A percentile compares a stretch with the other conserved stretches of the same genome.
phyloP scores from a whole-genome alignment of 2,329 filamentous ascomycete species.

The Venturia asperata region DNA sequence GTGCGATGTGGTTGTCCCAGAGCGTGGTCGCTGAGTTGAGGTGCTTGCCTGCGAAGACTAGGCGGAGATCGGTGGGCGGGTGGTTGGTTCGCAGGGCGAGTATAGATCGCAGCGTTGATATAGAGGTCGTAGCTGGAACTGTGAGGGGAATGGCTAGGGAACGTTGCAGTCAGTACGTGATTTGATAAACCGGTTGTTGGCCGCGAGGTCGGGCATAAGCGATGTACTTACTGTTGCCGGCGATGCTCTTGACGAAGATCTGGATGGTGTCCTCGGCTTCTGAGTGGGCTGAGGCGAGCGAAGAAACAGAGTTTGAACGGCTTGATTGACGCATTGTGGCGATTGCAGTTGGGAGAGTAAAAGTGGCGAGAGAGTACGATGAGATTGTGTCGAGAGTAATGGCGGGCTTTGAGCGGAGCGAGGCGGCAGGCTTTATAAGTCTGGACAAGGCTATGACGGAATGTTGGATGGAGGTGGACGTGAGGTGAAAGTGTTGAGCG shows the following conservation, averaged over 20 bases:
- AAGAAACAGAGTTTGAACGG: constrained; percentile 38
- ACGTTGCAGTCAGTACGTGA: constrained; percentile 23
- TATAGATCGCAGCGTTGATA: constrained; percentile 50
- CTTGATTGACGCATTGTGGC: constrained; percentile 7
- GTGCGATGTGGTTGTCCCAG: constrained; percentile 41
- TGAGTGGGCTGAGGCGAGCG: constrained; percentile 35
- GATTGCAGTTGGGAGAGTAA: neutral
- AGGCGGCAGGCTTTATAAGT: neutral
- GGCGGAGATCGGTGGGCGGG: constrained; percentile 44
- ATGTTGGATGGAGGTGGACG: neutral
- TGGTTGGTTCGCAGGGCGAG: constrained; percentile 52
- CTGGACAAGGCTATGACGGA: neutral
- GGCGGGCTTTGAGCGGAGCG: neutral
- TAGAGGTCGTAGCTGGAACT: constrained; percentile 47
- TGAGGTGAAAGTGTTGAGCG: constrained; percentile 1
- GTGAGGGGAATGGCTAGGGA: constrained; percentile 51
- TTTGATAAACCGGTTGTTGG: neutral
- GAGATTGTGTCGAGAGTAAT: neutral
- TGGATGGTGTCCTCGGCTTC: constrained; percentile 49
- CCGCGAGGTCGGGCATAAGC: neutral
- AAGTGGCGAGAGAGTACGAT: neutral
- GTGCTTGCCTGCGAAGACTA: constrained; percentile 53
- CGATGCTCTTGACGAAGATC: constrained; percentile 55
- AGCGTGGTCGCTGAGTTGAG: constrained; percentile 41
- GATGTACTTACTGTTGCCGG: constrained; percentile 48